phyloP scores from a whole-genome alignment of 139 green algal genomes.

The Chlamydomonas schloesseri region DNA sequence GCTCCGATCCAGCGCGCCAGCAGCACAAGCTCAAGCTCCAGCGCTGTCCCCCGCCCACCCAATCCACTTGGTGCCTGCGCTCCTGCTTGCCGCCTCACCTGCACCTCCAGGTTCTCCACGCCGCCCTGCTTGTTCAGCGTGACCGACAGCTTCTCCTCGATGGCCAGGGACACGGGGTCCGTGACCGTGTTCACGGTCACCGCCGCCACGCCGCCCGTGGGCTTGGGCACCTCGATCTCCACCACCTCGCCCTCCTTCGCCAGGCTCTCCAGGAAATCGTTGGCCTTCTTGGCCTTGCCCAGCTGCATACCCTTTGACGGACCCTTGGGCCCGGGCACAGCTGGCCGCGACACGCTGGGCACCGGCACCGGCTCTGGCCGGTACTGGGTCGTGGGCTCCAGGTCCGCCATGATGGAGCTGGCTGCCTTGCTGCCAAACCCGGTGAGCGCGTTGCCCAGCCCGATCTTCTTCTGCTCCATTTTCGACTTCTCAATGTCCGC shows the following conservation, averaged over 20 bases:
- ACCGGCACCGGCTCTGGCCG: background rate
- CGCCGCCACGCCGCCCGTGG: conserved; percentile 27
- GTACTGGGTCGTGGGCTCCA: conserved; percentile 6
- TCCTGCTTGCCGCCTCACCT: conserved; percentile 42
- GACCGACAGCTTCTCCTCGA: conserved; percentile 91
- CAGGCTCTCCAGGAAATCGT: conserved; percentile 89
- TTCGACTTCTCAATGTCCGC: conserved; percentile 96
- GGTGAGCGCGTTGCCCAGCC: conserved; percentile 2
- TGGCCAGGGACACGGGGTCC: conserved; percentile 71
- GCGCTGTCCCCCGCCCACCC: background rate
- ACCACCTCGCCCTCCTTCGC: conserved; percentile 84
- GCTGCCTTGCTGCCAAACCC: conserved; percentile 46
- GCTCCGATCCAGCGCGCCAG: no score
- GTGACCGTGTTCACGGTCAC: conserved; percentile 36
- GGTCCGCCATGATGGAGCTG: background rate
- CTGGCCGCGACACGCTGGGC: background rate
- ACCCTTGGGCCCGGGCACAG: conserved; percentile 30
- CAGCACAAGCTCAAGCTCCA: no score
- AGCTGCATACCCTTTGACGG: conserved; percentile 85
- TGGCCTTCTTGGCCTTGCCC: conserved; percentile 87
- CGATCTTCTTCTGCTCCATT: conserved; percentile 75
- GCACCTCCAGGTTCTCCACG: conserved; percentile 94
- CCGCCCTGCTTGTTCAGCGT: conserved; percentile 90
- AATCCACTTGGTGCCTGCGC: background rate
- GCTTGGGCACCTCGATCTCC: conserved; percentile 62